Conservation (phyloP, 345 rosid species). For the Physaria fendleri region DNA sequence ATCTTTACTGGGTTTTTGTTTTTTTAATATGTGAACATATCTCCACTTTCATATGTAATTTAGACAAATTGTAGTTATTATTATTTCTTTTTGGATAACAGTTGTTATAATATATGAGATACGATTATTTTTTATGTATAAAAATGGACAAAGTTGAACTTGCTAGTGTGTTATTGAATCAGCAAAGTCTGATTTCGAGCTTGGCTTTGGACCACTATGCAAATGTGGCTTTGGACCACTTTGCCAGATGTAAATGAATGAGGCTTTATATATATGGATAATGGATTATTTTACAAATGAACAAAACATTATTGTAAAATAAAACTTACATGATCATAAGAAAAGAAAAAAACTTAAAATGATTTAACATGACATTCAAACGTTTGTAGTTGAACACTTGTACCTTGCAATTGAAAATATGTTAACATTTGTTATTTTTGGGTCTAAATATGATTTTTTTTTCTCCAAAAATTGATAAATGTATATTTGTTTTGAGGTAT, state of each 20-base stretch:
- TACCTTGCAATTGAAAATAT: too few species aligned
- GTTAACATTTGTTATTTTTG: too few species aligned
- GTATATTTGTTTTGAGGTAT: too few species aligned
- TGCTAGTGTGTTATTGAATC: neutral
- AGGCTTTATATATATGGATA: neutral
- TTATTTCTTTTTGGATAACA: neutral
- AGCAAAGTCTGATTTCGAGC: neutral
- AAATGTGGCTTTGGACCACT: constrained; percentile 13
- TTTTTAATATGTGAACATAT: constrained; percentile 6
- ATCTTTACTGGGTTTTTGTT: neutral
- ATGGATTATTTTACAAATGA: neutral
- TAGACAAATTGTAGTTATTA: neutral
- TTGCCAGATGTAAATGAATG: neutral
- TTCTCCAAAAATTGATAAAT: too few species aligned
- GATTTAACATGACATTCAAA: too few species aligned
- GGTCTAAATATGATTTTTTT: too few species aligned
- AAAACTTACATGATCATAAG: neutral
- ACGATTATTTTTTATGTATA: neutral
- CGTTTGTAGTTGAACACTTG: too few species aligned
- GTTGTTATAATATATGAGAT: neutral
- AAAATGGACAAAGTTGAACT: neutral
- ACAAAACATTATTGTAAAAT: neutral
- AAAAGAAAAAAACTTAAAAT: neutral
- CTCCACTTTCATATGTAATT: neutral
- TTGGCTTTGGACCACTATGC: constrained; percentile 5